Percentiles rank a stretch among this genome's conserved stretches.
These are phyloP conservation scores for Xylaria sp. DNA, from an alignment of 2,329 filamentous ascomycete genomes.

Conservation along the genomic window DNA sequence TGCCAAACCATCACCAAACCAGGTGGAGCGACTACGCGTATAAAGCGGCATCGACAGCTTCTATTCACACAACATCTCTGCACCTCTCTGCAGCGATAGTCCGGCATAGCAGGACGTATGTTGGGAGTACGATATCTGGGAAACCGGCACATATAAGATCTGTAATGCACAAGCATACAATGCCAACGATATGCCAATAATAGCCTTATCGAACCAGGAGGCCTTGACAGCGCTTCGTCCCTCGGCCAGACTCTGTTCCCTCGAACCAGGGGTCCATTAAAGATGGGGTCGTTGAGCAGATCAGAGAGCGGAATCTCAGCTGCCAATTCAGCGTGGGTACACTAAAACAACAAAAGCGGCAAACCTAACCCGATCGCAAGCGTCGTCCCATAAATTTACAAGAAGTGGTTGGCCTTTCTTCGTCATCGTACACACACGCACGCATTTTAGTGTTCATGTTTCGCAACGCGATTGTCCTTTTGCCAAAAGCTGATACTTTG, in stretches of 20 bases:
- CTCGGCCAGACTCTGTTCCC: too few species aligned
- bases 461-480: too few species aligned
- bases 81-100: too few species aligned
- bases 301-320: background rate
- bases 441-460: background rate
- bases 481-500: background rate
- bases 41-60: background rate
- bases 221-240: background rate
- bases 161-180: background rate
- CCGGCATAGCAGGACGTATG: background rate
- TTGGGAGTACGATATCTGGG: background rate
- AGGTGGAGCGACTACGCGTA: slow-evolving; percentile 5
- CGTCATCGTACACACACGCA: slow-evolving; percentile 16
- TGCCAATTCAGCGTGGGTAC: background rate
- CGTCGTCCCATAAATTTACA: slow-evolving; percentile 2
- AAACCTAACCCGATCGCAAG: slow-evolving; percentile 4
- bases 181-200: background rate
- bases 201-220: background rate
- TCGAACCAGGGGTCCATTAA: background rate
- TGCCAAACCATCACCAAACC: too few species aligned
- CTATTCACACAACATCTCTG: background rate
- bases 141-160: background rate
- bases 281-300: background rate
- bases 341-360: background rate
- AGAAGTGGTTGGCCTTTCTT: background rate